Evolutionary conservation across 345 rosid species (phyloP).

Genomic region (Euphorbia tirucalli): DNA sequence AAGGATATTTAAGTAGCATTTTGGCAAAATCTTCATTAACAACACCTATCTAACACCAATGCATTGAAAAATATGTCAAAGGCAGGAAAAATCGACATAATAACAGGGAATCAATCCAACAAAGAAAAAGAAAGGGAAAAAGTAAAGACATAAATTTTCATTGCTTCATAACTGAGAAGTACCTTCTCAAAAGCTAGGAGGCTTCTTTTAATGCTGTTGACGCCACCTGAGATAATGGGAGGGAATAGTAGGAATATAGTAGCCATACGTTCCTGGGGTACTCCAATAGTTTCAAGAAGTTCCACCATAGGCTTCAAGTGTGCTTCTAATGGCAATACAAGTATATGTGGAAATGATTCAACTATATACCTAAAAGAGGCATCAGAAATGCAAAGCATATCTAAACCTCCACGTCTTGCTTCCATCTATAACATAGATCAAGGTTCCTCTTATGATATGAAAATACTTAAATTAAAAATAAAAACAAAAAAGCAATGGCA

Average conservation of each 20-base stretch:
- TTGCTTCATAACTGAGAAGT: neutral
- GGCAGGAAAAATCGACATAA: conserved; percentile 5
- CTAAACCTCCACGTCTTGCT: conserved; percentile 93
- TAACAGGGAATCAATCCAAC: neutral
- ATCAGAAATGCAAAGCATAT: conserved; percentile 55
- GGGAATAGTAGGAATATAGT: conserved; percentile 68
- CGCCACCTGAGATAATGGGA: conserved; percentile 44
- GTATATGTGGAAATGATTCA: conserved; percentile 84
- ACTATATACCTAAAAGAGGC: conserved; percentile 55
- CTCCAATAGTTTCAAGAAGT: conserved; percentile 53
- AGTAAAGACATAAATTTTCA: neutral
- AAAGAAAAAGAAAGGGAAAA: neutral
- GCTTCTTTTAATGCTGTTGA: conserved; percentile 44
- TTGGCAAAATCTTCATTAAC: conserved; percentile 49
- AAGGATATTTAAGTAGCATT: conserved; percentile 72
- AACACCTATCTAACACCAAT: conserved; percentile 42
- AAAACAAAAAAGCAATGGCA: neutral
- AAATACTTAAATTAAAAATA: neutral
- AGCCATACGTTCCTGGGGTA: conserved; percentile 39
- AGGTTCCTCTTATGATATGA: conserved; percentile 16
- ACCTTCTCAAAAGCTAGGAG: conserved; percentile 55
- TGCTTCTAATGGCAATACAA: conserved; percentile 55
- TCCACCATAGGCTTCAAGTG: conserved; percentile 56
- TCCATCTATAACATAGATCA: conserved; percentile 52
- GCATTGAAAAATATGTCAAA: conserved; percentile 21